A percentile compares a stretch with the other conserved stretches of the same genome.
Conservation (phyloP, 345 rosid species). For the Crucihimalaya himalaica region DNA sequence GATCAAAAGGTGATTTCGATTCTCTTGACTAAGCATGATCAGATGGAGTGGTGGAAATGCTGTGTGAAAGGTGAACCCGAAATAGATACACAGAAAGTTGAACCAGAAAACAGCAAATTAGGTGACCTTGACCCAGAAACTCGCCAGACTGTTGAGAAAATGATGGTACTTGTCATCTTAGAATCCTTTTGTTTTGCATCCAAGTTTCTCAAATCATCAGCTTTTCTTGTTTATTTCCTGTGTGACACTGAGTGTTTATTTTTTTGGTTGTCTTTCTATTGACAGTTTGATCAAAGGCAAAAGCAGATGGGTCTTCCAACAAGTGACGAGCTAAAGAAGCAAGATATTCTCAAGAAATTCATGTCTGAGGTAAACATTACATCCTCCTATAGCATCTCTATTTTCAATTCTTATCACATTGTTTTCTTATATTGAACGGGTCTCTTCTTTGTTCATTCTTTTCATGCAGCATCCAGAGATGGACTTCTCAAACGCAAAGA, state of each 20-base stretch:
- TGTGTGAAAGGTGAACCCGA: slow-evolving; percentile 90
- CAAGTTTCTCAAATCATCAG: not conserved
- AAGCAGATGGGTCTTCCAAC: slow-evolving; percentile 97
- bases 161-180: slow-evolving; percentile 65
- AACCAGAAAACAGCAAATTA: slow-evolving; percentile 90
- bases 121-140: slow-evolving; percentile 90
- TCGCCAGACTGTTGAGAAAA: slow-evolving; percentile 88
- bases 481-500: slow-evolving; percentile 92
- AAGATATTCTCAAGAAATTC: slow-evolving; percentile 88
- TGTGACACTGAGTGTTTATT: not conserved
- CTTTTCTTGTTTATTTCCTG: not conserved
- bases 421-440: not conserved
- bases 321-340: slow-evolving; percentile 93
- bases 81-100: slow-evolving; percentile 94
- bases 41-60: slow-evolving; percentile 98
- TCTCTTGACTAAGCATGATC: slow-evolving; percentile 88
- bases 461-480: slow-evolving; percentile 92
- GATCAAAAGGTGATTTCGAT: slow-evolving; percentile 46
- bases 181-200: not conserved
- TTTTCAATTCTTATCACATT: not conserved
- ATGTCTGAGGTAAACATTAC: slow-evolving; percentile 51
- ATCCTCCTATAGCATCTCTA: not conserved
- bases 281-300: slow-evolving; percentile 95
- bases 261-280: not conserved
- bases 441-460: slow-evolving; percentile 7